phyloP scores from a whole-genome alignment of 176 grass and related monocot species.

The Ensete ventricosum region DNA sequence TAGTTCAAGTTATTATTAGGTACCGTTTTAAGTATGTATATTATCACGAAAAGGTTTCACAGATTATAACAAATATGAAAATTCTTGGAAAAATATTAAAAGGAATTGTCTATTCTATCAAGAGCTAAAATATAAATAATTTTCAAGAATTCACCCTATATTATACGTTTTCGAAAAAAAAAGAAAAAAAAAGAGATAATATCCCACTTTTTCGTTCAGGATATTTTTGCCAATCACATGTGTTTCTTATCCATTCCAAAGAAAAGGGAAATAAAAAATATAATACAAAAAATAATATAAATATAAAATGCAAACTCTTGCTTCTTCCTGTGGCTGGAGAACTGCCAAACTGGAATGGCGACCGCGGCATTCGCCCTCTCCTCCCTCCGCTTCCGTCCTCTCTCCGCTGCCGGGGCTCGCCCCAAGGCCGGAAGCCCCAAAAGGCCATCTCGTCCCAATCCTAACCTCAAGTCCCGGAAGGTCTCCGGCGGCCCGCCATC shows the following conservation, averaged over 20 bases:
- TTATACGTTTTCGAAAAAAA: too few species aligned
- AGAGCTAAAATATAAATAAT: too few species aligned
- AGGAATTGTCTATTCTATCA: too few species aligned
- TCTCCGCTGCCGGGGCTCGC: slow-evolving; percentile 30
- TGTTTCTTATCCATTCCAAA: too few species aligned
- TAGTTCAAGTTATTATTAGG: too few species aligned
- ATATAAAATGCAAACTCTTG: not conserved
- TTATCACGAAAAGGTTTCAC: too few species aligned
- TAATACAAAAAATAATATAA: not conserved
- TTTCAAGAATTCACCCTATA: too few species aligned
- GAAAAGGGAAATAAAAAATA: not conserved
- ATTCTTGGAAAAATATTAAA: too few species aligned
- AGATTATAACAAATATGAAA: too few species aligned
- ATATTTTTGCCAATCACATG: not conserved
- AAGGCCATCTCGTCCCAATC: slow-evolving; percentile 21
- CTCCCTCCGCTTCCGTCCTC: slow-evolving; percentile 37
- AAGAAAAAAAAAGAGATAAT: too few species aligned
- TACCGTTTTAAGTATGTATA: too few species aligned
- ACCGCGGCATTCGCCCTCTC: slow-evolving; percentile 27
- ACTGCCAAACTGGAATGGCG: slow-evolving; percentile 20
- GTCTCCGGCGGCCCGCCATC: slow-evolving; percentile 4
- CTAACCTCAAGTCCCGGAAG: slow-evolving; percentile 27
- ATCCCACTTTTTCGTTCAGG: not conserved
- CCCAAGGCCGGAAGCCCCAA: slow-evolving; percentile 20
- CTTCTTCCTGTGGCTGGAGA: not conserved